phyloP scores from a whole-genome alignment of 2,329 filamentous ascomycete genomes.

The Diaporthe citriasiana region DNA sequence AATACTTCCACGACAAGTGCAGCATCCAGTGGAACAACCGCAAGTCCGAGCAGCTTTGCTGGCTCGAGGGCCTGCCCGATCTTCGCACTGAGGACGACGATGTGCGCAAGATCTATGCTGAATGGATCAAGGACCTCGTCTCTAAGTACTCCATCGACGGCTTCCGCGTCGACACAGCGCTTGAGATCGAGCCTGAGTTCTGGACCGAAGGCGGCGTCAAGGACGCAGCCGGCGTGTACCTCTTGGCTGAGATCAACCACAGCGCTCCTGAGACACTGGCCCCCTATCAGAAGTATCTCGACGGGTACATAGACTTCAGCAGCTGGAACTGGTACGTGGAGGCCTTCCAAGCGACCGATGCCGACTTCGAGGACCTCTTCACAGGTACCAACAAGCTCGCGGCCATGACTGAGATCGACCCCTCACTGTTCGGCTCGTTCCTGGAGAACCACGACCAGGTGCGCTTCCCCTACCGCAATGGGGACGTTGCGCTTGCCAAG shows the following conservation, averaged over 20 bases:
- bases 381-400: constrained; percentile 42
- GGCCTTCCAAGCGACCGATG: constrained; percentile 47
- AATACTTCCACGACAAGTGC: constrained; percentile 45
- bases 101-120: constrained; percentile 59
- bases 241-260: constrained; percentile 64
- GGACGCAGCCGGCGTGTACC: constrained; percentile 61
- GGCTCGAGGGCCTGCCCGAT: constrained; percentile 57
- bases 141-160: constrained; percentile 66
- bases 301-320: constrained; percentile 65
- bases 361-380: constrained; percentile 51
- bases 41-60: constrained; percentile 36
- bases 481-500: constrained; percentile 63
- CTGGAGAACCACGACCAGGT: constrained; percentile 64
- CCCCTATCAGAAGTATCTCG: constrained; percentile 62
- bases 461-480: constrained; percentile 60
- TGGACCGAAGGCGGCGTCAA: constrained; percentile 60
- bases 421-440: constrained; percentile 57
- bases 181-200: constrained; percentile 65
- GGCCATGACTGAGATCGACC: constrained; percentile 54
- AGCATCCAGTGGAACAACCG: constrained; percentile 34
- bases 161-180: constrained; percentile 62
- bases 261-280: constrained; percentile 59
- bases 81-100: constrained; percentile 60
- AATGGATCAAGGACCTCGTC: constrained; percentile 63
- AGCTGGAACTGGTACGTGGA: constrained; percentile 53